These are phyloP conservation scores for Taphrina populina DNA, from an alignment of 1,139 yeast genomes.

Conservation along the genomic window DNA sequence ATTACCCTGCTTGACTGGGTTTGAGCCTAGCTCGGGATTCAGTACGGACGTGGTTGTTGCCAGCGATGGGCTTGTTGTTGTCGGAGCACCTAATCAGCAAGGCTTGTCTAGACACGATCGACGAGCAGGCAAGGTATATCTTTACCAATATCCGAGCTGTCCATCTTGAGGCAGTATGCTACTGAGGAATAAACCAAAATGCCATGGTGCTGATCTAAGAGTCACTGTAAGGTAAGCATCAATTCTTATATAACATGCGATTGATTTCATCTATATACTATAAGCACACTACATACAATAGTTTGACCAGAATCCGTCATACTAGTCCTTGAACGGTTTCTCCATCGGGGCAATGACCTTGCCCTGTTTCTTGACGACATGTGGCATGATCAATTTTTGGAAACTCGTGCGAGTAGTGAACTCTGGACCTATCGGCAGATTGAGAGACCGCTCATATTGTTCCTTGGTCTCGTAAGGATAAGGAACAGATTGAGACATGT, in stretches of 20 bases:
- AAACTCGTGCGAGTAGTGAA: conserved; percentile 89
- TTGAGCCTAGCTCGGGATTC: conserved; percentile 6
- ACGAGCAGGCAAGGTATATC: conserved; percentile 18
- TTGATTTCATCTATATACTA: no score
- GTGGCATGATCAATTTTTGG: conserved; percentile 85
- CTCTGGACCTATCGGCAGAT: conserved; percentile 97
- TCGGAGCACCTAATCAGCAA: conserved; percentile 18
- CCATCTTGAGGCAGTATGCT: no score
- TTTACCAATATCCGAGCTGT: no score
- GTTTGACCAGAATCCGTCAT: no score
- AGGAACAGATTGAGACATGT: conserved; percentile 83
- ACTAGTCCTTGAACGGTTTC: conserved; percentile 20
- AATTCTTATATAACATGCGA: no score
- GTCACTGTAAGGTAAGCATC: no score
- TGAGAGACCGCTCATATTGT: conserved; percentile 87
- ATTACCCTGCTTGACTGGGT: conserved; percentile 12
- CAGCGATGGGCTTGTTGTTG: background rate
- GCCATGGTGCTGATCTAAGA: no score
- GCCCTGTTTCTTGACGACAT: conserved; percentile 83
- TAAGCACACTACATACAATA: no score
- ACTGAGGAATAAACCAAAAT: no score
- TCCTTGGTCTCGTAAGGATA: conserved; percentile 90
- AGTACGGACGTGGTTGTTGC: conserved; percentile 1
- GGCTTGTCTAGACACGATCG: conserved; percentile 5
- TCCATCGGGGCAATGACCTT: conserved; percentile 79